Evolutionary conservation across 2,329 filamentous ascomycete species (phyloP), one percentile per base, ranked within the genome.

Genomic region (Epichloe sibirici): DNA sequence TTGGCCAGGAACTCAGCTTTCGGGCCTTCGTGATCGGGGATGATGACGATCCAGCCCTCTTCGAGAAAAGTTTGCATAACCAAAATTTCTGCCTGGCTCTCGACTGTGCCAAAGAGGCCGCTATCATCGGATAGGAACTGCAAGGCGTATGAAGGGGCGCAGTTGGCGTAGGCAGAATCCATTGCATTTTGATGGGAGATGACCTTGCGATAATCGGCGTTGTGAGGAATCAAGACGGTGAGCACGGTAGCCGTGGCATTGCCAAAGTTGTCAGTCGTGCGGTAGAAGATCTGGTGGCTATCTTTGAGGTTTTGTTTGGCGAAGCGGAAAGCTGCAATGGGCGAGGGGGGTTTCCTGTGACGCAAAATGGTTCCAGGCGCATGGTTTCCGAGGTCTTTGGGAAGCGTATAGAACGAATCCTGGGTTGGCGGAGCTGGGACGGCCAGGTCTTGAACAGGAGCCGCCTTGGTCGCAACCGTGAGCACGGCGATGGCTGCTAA

Each of bases 11-110:
- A 77, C 1, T 70, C 65, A 1, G 69, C 72, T 9, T 63, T 58
- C 3, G 70, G 70, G 0, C 73, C 72, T 49, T 74, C 66, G 49
- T 68, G 71, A 56, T 79, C 76, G 0, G 75, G 73, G 65, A 73
- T 59, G 15, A 68, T 71, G n/a, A 78, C 71, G n/a, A 71, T 63
- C 73, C 73, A 77, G 6, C 74, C 74, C 57, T 66, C 53, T 5
- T 62, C 63, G 2, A 78, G 68, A 2, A 55, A 57, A 2, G 52
- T 49, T n/a, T 62, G 55, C 3, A 61, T 54, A 7, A 63, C 45
- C 8, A 64, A 46, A 0, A 62, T 40, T 55, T 63, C 58, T 6
- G 50, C 9, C 44, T 61, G 53, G 6, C 55, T 59, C 1, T 53
- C 59, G 37, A 65, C 62, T 9, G 69, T 66, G 3, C 68, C 66